A percentile compares a stretch with the other conserved stretches of the same genome.
Conservation (phyloP, 1,139 yeast genomes). For the Debaryomycetaceae sp. region DNA sequence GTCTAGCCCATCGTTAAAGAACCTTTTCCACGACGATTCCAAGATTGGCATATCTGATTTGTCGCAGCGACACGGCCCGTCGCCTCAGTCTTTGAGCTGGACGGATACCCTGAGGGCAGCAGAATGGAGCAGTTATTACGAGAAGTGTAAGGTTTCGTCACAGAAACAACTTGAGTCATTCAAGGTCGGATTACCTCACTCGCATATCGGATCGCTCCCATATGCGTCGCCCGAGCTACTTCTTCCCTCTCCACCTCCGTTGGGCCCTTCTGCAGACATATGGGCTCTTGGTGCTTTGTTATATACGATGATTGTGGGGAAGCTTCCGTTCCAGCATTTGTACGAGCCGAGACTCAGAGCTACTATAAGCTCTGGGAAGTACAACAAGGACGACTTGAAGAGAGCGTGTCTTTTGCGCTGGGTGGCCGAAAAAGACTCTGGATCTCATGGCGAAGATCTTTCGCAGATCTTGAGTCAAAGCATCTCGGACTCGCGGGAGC, state of each 20-base stretch:
- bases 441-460: neutral
- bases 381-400: conserved; percentile 42
- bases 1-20: conserved; percentile 24
- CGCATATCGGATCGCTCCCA: conserved; percentile 84
- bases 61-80: conserved; percentile 31
- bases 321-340: conserved; percentile 77
- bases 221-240: conserved; percentile 89
- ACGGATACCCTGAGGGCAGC: conserved; percentile 25
- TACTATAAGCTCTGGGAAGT: conserved; percentile 68
- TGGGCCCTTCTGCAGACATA: conserved; percentile 74
- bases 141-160: conserved; percentile 1
- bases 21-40: conserved; percentile 30
- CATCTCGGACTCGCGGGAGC: neutral
- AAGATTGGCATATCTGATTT: conserved; percentile 30
- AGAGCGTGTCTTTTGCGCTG: conserved; percentile 30
- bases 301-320: conserved; percentile 71
- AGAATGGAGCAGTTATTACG: conserved; percentile 3
- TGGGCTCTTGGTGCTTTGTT: conserved; percentile 89
- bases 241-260: conserved; percentile 61
- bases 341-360: conserved; percentile 77
- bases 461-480: neutral
- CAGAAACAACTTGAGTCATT: conserved; percentile 25
- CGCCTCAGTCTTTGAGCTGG: conserved; percentile 32
- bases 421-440: conserved; percentile 12
- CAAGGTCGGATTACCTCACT: conserved; percentile 45